phyloP scores from a whole-genome alignment of 768 basidiomycete genomes.

The Trametes coccinea region DNA sequence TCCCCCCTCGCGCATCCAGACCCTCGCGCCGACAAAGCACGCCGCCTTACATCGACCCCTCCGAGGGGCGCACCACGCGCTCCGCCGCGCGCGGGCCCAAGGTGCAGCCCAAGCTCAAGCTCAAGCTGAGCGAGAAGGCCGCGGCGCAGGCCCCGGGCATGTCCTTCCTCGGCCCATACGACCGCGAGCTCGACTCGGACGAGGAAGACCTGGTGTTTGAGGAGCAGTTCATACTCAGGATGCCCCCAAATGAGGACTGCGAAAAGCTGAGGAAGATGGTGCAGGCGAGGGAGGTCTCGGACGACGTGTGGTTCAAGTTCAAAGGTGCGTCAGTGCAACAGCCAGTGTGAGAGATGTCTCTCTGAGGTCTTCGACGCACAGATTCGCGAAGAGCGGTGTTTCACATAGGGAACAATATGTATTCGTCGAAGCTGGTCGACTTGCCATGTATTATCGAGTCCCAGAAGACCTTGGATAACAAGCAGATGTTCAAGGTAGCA shows the following conservation, averaged over 20 bases:
- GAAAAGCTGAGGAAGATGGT: conserved; percentile 83
- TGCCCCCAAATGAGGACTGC: conserved; percentile 83
- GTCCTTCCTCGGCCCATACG: conserved; percentile 89
- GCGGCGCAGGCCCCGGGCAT: conserved; percentile 80
- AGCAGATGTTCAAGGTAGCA: conserved; percentile 98
- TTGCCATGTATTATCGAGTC: conserved; percentile 92
- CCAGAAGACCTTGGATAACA: conserved; percentile 94
- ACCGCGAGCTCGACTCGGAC: conserved; percentile 93
- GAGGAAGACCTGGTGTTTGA: conserved; percentile 95
- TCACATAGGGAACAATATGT: conserved; percentile 77
- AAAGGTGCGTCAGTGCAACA: conserved; percentile 57
- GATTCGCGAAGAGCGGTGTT: conserved; percentile 91
- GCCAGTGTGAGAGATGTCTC: background rate
- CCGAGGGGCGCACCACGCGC: conserved; percentile 29
- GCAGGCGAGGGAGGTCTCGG: conserved; percentile 69
- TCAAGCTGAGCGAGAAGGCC: conserved; percentile 84
- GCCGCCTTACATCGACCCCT: conserved; percentile 24
- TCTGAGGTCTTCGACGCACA: conserved; percentile 31
- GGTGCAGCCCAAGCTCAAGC: conserved; percentile 71
- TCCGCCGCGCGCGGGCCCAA: conserved; percentile 25
- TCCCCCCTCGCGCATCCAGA: conserved; percentile 22
- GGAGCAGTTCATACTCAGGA: conserved; percentile 92
- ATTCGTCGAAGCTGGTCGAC: conserved; percentile 93
- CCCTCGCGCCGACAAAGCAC: conserved; percentile 23
- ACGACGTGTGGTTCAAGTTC: conserved; percentile 96